phyloP scores from a whole-genome alignment of 1,284 basidiomycete genomes.

The Cutaneotrichosporon mucoides region DNA sequence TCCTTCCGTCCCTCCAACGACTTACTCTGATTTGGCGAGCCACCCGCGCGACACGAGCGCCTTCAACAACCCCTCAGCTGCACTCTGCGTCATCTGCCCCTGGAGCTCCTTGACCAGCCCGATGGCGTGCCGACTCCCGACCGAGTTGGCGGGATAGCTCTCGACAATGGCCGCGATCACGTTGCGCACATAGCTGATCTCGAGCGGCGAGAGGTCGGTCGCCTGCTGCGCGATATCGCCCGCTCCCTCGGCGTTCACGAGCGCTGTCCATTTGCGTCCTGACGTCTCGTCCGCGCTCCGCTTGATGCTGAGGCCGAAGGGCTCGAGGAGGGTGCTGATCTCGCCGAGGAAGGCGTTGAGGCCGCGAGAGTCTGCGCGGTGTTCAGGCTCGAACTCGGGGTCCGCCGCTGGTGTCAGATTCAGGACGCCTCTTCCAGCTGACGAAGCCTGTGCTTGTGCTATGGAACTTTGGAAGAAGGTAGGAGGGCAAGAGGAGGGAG shows the following conservation, averaged over 20 bases:
- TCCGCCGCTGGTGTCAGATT: slow-evolving; percentile 24
- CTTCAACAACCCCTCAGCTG: slow-evolving; percentile 31
- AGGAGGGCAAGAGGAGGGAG: neutral
- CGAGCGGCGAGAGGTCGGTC: slow-evolving; percentile 39
- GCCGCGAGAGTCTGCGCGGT: slow-evolving; percentile 24
- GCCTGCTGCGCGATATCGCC: slow-evolving; percentile 32
- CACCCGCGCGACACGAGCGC: slow-evolving; percentile 41
- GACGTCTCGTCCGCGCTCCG: slow-evolving; percentile 31
- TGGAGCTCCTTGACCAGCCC: slow-evolving; percentile 20
- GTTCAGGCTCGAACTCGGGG: slow-evolving; percentile 23
- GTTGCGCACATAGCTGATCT: slow-evolving; percentile 40
- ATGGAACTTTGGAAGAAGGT: neutral
- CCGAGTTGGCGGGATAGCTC: slow-evolving; percentile 44
- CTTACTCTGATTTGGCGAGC: slow-evolving; percentile 41
- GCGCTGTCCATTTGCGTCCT: slow-evolving; percentile 28
- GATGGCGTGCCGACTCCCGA: slow-evolving; percentile 34
- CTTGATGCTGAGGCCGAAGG: slow-evolving; percentile 33
- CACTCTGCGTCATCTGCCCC: slow-evolving; percentile 24
- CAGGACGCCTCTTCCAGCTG: no score
- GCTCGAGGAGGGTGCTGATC: slow-evolving; percentile 30
- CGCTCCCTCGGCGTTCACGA: slow-evolving; percentile 36
- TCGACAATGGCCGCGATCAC: slow-evolving; percentile 39
- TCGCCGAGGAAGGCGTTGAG: slow-evolving; percentile 31
- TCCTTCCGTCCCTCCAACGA: neutral
- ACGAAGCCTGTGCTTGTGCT: no score